Evolutionary conservation across 768 basidiomycete genomes (phyloP).

Genomic region (Trichaptum fuscoviolaceum): DNA sequence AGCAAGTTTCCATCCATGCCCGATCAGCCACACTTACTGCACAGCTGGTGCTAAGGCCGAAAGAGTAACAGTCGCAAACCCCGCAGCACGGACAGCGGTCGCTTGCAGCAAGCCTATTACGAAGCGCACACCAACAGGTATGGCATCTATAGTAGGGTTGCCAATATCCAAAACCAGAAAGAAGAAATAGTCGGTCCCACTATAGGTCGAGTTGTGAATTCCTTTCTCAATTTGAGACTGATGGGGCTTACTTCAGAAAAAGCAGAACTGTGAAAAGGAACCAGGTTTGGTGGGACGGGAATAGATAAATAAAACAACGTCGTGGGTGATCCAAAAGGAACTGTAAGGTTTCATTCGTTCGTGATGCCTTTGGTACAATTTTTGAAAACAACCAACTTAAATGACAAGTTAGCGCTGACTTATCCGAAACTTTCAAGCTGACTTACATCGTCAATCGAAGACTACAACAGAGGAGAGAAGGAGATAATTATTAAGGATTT

Average conservation of each 20-base stretch:
- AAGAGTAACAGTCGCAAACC: slow-evolving; percentile 75
- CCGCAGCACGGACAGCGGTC: slow-evolving; percentile 77
- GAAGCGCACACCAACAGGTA: slow-evolving; percentile 69
- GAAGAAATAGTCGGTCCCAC: slow-evolving; percentile 81
- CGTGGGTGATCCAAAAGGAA: slow-evolving; percentile 95
- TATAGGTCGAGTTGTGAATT: slow-evolving; percentile 22
- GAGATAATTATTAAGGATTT: not conserved
- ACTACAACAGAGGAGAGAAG: slow-evolving; percentile 30
- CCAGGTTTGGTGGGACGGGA: slow-evolving; percentile 93
- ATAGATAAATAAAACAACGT: slow-evolving; percentile 85
- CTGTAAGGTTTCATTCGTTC: slow-evolving; percentile 70
- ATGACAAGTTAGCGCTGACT: slow-evolving; percentile 8
- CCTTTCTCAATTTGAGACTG: not conserved
- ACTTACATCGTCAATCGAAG: slow-evolving; percentile 79
- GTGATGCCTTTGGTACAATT: slow-evolving; percentile 51
- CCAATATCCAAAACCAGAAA: slow-evolving; percentile 89
- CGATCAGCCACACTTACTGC: slow-evolving; percentile 46
- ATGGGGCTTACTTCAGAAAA: slow-evolving; percentile 57
- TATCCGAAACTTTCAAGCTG: not conserved
- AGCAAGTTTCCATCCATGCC: not conserved
- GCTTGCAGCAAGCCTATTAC: slow-evolving; percentile 76
- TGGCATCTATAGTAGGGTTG: slow-evolving; percentile 56
- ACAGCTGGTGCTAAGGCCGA: slow-evolving; percentile 81
- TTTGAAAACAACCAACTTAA: slow-evolving; percentile 71
- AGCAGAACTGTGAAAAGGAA: slow-evolving; percentile 71